Conservation (phyloP, 164 flowering plant species). For the Tetrastigma voinierianum region DNA sequence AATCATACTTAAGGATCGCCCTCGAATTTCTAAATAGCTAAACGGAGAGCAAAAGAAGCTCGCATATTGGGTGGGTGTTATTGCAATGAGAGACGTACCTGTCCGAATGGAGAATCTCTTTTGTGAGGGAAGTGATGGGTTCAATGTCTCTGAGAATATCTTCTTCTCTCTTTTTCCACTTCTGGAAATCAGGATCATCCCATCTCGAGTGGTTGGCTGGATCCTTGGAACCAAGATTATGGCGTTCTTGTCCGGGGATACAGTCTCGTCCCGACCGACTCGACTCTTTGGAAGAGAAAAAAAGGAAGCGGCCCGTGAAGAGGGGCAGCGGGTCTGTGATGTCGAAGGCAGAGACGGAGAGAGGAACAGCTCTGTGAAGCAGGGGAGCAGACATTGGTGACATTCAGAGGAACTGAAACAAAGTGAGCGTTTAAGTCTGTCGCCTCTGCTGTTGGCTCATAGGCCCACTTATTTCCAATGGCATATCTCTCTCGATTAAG, state of each 20-base stretch:
- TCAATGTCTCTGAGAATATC: constrained; percentile 66
- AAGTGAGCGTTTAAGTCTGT: neutral
- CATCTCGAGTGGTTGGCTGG: constrained; percentile 23
- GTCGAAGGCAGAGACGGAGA: constrained; percentile 25
- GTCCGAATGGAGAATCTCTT: constrained; percentile 79
- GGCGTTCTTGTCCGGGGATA: constrained; percentile 6
- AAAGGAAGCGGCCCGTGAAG: constrained; percentile 3
- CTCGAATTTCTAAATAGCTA: too few relatives aligned
- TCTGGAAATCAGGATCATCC: constrained; percentile 50
- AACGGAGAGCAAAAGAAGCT: too few relatives aligned
- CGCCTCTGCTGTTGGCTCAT: too few relatives aligned
- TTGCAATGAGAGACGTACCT: constrained; percentile 34
- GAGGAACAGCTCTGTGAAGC: constrained; percentile 34
- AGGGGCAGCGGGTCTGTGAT: constrained; percentile 13
- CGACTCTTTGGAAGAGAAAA: constrained; percentile 22
- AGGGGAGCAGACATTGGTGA: constrained; percentile 45
- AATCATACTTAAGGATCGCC: neutral
- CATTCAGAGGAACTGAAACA: neutral
- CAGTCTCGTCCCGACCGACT: constrained; percentile 15
- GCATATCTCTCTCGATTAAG: too few relatives aligned
- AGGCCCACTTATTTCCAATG: too few relatives aligned
- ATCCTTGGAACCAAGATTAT: constrained; percentile 14
- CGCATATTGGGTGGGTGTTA: too few relatives aligned
- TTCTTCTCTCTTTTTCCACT: constrained; percentile 63
- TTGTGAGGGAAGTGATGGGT: constrained; percentile 47